Conservation (phyloP, 768 basidiomycete genomes). For the Boletus insuetus region DNA sequence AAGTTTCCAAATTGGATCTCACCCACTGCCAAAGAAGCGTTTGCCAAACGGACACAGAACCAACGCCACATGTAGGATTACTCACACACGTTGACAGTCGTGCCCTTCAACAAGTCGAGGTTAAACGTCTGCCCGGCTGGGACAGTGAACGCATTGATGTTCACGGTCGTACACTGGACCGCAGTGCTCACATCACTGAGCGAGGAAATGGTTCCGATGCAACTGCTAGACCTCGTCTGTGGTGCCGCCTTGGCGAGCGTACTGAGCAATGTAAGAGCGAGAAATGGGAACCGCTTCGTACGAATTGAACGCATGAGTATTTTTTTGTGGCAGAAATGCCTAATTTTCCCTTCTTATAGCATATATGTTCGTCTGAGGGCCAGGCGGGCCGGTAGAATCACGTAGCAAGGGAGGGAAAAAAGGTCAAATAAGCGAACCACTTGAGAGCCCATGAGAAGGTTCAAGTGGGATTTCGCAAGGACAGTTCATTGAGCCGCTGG, state of each 20-base stretch:
- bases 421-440: too few species aligned
- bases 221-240: conserved; percentile 19
- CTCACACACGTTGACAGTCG: conserved; percentile 60
- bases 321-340: too few species aligned
- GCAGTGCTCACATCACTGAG: conserved; percentile 49
- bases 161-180: conserved; percentile 56
- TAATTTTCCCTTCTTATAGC: too few species aligned
- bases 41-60: not conserved
- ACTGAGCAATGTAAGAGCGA: conserved; percentile 17
- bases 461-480: too few species aligned
- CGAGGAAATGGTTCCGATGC: conserved; percentile 54
- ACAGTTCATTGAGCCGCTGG: too few species aligned
- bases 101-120: conserved; percentile 45
- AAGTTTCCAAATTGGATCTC: conserved; percentile 54
- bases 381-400: too few species aligned
- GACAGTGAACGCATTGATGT: conserved; percentile 55
- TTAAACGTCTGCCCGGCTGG: conserved; percentile 51
- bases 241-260: conserved; percentile 14
- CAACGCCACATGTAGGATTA: not conserved
- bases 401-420: too few species aligned
- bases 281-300: conserved; percentile 4
- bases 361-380: too few species aligned
- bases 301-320: not conserved
- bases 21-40: conserved; percentile 41
- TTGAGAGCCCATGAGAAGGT: too few species aligned